These are phyloP conservation scores for Sporothrix luriei DNA, from an alignment of 2,329 filamentous ascomycete genomes.

Conservation along the genomic window DNA sequence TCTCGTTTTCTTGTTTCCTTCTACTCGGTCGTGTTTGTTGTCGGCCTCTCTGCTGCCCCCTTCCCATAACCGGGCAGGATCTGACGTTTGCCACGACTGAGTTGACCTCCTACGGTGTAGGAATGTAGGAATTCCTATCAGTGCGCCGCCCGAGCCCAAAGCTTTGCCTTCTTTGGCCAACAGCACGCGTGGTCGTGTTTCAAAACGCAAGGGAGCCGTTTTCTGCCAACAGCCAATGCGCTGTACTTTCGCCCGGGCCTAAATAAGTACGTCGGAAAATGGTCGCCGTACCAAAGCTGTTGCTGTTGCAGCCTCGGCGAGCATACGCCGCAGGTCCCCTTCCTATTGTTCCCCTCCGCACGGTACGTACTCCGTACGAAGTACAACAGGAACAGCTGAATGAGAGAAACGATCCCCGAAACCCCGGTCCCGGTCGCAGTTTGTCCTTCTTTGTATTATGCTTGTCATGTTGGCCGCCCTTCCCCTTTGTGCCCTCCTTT, in stretches of 20 bases:
- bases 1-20: background rate
- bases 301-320: background rate
- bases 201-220: background rate
- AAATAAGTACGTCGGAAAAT: background rate
- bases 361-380: no score
- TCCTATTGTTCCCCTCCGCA: no score
- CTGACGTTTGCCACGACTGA: slow-evolving; percentile 13
- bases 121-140: slow-evolving; percentile 1
- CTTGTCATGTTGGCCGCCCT: slow-evolving; percentile 3
- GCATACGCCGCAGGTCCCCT: background rate
- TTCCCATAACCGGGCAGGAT: slow-evolving; percentile 3
- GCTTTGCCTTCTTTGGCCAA: background rate
- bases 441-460: background rate
- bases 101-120: slow-evolving; percentile 3
- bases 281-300: no score
- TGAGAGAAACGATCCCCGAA: background rate
- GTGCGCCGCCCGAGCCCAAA: background rate
- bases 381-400: background rate
- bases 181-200: background rate
- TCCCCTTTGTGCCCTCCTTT: no score
- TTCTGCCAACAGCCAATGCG: no score
- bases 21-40: background rate
- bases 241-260: no score
- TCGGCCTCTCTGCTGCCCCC: no score
- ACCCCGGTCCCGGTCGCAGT: slow-evolving; percentile 1